A percentile compares a stretch with the other conserved stretches of the same genome.
Evolutionary conservation across 2,329 filamentous ascomycete species (phyloP).

Genomic region (Calonectria montana): DNA sequence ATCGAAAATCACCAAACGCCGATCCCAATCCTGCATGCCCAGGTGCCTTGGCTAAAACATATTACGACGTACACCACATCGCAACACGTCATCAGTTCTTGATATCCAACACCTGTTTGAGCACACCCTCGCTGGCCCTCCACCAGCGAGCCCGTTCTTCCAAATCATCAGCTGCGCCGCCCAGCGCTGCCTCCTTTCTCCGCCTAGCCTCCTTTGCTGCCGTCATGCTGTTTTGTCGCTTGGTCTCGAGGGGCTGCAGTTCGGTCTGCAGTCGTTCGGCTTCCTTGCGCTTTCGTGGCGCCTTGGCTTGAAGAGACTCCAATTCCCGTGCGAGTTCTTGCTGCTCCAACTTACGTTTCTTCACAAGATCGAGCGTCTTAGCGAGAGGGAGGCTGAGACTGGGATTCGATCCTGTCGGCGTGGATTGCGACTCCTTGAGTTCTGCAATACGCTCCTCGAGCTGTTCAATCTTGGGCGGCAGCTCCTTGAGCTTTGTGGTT

Average conservation of each 20-base stretch:
- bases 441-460: conserved; percentile 61
- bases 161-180: conserved; percentile 77
- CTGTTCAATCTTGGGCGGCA: conserved; percentile 61
- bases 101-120: conserved; percentile 73
- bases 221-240: conserved; percentile 71
- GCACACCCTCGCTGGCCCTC: conserved; percentile 72
- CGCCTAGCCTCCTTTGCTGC: conserved; percentile 78
- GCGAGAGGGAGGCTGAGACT: conserved; percentile 67
- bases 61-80: neutral
- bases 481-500: conserved; percentile 59
- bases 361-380: conserved; percentile 66
- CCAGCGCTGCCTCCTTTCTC: conserved; percentile 73
- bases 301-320: conserved; percentile 69
- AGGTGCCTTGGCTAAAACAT: conserved; percentile 10
- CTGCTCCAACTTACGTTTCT: conserved; percentile 61
- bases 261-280: conserved; percentile 75
- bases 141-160: conserved; percentile 83
- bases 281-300: conserved; percentile 75
- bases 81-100: conserved; percentile 47
- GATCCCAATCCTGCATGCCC: neutral
- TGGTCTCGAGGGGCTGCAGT: conserved; percentile 74
- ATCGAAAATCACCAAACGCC: conserved; percentile 28
- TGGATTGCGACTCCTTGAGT: conserved; percentile 56
- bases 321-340: conserved; percentile 72
- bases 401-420: conserved; percentile 47